phyloP scores from a whole-genome alignment of 805 yeast species.

The Zygoascus flipseniorum region DNA sequence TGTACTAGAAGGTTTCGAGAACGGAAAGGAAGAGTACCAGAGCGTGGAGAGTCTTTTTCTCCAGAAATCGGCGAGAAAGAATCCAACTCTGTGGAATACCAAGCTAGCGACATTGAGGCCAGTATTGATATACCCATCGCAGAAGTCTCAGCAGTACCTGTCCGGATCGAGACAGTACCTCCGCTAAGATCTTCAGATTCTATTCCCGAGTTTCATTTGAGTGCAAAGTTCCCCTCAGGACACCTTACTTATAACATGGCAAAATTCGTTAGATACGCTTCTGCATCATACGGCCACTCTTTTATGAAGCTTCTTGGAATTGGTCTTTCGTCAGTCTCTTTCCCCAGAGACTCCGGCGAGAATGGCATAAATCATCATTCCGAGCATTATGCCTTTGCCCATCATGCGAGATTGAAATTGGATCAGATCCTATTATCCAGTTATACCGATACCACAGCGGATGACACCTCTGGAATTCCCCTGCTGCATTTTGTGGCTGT shows the following conservation, averaged over 20 bases:
- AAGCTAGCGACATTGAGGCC: neutral
- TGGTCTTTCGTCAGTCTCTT: conserved; percentile 7
- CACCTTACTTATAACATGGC: conserved; percentile 24
- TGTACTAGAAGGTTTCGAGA: conserved; percentile 10
- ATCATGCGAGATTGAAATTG: conserved; percentile 23
- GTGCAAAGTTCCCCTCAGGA: conserved; percentile 18
- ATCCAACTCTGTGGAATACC: neutral
- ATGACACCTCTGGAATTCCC: conserved; percentile 23
- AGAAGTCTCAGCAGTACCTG: neutral
- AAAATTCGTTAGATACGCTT: conserved; percentile 25
- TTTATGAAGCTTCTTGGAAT: conserved; percentile 27
- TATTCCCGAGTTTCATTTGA: neutral
- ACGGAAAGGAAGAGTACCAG: conserved; percentile 10
- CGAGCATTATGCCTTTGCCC: conserved; percentile 27
- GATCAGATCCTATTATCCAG: conserved; percentile 27
- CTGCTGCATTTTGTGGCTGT: conserved; percentile 26
- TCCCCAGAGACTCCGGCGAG: neutral
- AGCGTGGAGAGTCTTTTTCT: neutral
- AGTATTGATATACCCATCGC: neutral
- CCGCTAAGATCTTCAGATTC: neutral
- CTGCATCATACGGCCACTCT: conserved; percentile 30
- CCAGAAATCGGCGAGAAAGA: neutral
- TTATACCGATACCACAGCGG: conserved; percentile 20
- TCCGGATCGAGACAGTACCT: neutral
- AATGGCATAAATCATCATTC: conserved; percentile 21